Base-by-base conservation (phyloP, 1,284 basidiomycete genomes). In the Moesziomyces globuligerus region DNA sequence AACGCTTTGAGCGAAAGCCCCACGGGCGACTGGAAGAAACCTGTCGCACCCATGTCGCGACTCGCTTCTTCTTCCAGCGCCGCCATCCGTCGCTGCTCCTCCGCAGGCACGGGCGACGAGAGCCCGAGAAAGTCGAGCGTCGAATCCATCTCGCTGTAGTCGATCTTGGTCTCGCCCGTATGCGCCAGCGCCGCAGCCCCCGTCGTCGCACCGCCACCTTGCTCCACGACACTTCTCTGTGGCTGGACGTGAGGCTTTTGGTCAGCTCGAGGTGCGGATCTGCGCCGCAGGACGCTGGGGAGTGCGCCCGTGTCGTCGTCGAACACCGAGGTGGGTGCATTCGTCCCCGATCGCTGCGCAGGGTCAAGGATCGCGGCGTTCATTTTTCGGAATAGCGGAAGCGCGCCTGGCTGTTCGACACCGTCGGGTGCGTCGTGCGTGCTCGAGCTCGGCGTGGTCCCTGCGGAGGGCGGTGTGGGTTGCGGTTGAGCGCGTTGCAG, bases 91-190 rank as follows among this genome's bases (percentile, higher is more conserved):
- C 36, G 48, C 29, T 71, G 61, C 42, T 71, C 68, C 9, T 61
- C 61, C 3, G 40, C 39, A 3, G 68, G 61, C 1, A 58, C 47
- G 5, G 68, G 61, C 1, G 61, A 46, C 3, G 68, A 65, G 6
- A 71, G 56, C 13, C 68, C 68, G 20, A 71, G 43, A 18, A 71
- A 71, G 46, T 71, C 68, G 17, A 71, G 57, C 4, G 68, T 71
- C 8, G 56, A 60, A 26, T 71, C 68, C 68, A 71, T 71, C 34
- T 71, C 68, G 40, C 48, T 57, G 44, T 61, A 65, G 50, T 71
- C 68, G 21, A 71, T 57, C 52, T 56, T 59, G 28, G 51, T 25
- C 21, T 64, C 52, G 37, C 39, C 26, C 4, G 64, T 38, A 13
- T 42, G 23, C 3, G 42, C n/a, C 3, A 53, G 20, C 5, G 55